Evolutionary conservation across 208 protist genomes (phyloP).

Genomic region (Trypanosoma platydactyli): DNA sequence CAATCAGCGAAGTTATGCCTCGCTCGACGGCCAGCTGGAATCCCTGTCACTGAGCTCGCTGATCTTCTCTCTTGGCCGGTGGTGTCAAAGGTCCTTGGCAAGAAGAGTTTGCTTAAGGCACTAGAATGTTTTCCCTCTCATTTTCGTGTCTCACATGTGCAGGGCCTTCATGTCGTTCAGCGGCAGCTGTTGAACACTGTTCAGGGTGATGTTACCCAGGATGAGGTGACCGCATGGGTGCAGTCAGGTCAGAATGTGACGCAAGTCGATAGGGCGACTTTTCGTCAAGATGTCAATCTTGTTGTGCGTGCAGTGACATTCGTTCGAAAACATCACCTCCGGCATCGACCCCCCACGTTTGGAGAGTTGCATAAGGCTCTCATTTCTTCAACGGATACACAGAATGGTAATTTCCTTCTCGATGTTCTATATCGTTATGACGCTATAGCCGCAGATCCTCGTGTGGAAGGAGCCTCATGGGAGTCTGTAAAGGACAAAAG

Average conservation of each 20-base stretch:
- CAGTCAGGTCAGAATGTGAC: background rate
- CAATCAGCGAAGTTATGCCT: constrained; percentile 10
- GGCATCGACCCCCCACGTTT: constrained; percentile 9
- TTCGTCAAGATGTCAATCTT: constrained; percentile 23
- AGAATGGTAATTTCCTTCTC: background rate
- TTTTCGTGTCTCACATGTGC: constrained; percentile 17
- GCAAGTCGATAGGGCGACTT: background rate
- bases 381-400: background rate
- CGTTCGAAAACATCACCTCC: constrained; percentile 23
- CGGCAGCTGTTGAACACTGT: constrained; percentile 7
- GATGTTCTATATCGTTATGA: constrained; percentile 20
- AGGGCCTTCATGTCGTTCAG: constrained; percentile 12
- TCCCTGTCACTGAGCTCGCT: constrained; percentile 23
- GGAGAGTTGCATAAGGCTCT: constrained; percentile 17
- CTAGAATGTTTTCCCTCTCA: constrained; percentile 19
- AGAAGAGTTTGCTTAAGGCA: constrained; percentile 20
- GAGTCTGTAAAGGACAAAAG: background rate
- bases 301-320: constrained; percentile 29
- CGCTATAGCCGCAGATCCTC: constrained; percentile 1
- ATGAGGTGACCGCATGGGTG: constrained; percentile 18
- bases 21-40: constrained; percentile 14
- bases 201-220: background rate
- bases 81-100: constrained; percentile 6
- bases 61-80: constrained; percentile 15
- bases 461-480: background rate